Evolutionary conservation across 2,329 filamentous ascomycete species (phyloP), one percentile per base, ranked within the genome.

Genomic region (Colletotrichum tanaceti): DNA sequence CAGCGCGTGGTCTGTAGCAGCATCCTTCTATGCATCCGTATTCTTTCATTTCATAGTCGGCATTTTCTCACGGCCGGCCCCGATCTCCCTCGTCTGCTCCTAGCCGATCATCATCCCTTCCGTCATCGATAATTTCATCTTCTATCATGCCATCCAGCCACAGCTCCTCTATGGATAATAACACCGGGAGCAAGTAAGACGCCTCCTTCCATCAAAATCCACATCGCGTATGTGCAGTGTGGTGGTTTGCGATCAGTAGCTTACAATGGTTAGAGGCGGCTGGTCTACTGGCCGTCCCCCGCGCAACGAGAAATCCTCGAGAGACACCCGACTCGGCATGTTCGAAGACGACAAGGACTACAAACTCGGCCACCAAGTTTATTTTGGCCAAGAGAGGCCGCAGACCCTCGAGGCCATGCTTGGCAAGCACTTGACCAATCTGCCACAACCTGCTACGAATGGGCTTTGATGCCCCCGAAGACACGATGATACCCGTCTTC

Each of bases 281-380:
- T 24, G n/a, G 43, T 41, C 46, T 50, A 32, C 22, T 18, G 39
- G 28, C 9, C 38, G 35, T 24, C n/a, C 35, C 16, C 16, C 38
- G 13, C 28, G 38, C 22, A 20, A 53, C 38, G 22, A 35, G 24
- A 61, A 53, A 7, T 9, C 47, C 58, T 60, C 47, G 13, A 52
- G 61, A 35, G 20, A 68, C 41, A 3, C 6, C 7, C 65, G 65
- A 14, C 5, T 58, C 20, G 54, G 10, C 4, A 65, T 2, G 5
- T 68, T 44, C 54, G 14, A 28, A 18, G 22, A 16, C 3, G 54
- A 68, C 43, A 59, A 24, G 13, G 32, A 14, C 35, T 43, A 68
- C n/a, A 18, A 54, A 24, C 54, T 54, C 10, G 13, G 46, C 38
- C 10, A 44, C 10, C 54, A 54, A 24, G 6, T 55, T 24, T 38